Conservation (phyloP, 2,329 filamentous ascomycete genomes). For the Fusarium nurragi region DNA sequence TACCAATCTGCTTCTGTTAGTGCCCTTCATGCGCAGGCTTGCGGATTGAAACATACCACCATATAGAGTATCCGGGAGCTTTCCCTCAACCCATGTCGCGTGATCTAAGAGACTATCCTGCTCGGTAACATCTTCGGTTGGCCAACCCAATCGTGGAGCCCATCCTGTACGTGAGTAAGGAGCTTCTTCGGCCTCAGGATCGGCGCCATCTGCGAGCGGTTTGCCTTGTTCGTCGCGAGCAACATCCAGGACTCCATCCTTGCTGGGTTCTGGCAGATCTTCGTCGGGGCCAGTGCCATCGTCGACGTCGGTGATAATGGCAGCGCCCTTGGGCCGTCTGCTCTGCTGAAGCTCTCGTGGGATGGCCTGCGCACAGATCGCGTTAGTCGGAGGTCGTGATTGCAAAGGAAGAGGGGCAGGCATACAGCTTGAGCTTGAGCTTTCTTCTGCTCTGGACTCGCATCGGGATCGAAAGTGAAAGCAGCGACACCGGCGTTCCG, state of each 20-base stretch:
- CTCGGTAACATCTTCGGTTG: constrained; percentile 63
- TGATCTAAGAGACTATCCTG: constrained; percentile 83
- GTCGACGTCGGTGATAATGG: constrained; percentile 82
- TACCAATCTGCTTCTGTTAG: constrained; percentile 81
- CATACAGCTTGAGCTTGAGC: constrained; percentile 80
- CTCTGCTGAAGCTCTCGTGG: constrained; percentile 51
- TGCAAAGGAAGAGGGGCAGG: constrained; percentile 44
- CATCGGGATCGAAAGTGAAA: constrained; percentile 88
- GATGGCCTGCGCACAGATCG: constrained; percentile 46
- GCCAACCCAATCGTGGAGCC: constrained; percentile 85
- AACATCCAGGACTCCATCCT: constrained; percentile 71
- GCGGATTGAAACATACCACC: constrained; percentile 69
- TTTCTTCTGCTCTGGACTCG: constrained; percentile 83
- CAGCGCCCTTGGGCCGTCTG: constrained; percentile 65
- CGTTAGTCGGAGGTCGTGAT: constrained; percentile 13
- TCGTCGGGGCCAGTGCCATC: constrained; percentile 75
- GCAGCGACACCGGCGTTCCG: constrained; percentile 80
- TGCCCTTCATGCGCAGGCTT: background rate
- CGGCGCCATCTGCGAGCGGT: constrained; percentile 58
- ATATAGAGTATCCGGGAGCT: constrained; percentile 88
- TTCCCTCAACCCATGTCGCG: constrained; percentile 84
- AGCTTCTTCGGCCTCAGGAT: constrained; percentile 62
- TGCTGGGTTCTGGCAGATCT: constrained; percentile 79
- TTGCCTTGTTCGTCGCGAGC: constrained; percentile 61
- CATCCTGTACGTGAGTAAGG: constrained; percentile 74